Percentiles rank a stretch among this genome's conserved stretches.
These are phyloP conservation scores for Schizonepeta tenuifolia DNA, from an alignment of 257 asterid species.

Conservation along the genomic window DNA sequence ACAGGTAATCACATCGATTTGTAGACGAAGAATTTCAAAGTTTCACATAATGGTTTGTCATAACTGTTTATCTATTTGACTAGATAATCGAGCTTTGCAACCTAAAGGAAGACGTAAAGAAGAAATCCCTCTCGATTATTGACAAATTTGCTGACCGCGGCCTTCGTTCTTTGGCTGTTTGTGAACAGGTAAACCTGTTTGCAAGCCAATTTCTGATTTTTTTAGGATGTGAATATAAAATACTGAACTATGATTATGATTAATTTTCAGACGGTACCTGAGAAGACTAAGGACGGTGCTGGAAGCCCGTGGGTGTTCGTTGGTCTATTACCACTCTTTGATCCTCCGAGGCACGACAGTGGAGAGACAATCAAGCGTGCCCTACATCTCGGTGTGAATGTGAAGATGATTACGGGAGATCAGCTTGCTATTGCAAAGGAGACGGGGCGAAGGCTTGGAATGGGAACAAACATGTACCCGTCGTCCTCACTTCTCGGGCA, in stretches of 20 bases:
- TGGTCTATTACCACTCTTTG: slow-evolving; percentile 78
- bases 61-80: background rate
- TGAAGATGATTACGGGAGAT: slow-evolving; percentile 85
- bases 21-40: background rate
- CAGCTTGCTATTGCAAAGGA: slow-evolving; percentile 68
- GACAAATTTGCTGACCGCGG: slow-evolving; percentile 68
- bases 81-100: slow-evolving; percentile 56
- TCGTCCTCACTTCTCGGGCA: slow-evolving; percentile 67
- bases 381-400: slow-evolving; percentile 74
- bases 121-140: slow-evolving; percentile 47
- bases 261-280: slow-evolving; percentile 52
- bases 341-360: slow-evolving; percentile 89
- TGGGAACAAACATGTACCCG: slow-evolving; percentile 73
- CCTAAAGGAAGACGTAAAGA: slow-evolving; percentile 46
- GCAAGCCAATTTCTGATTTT: background rate
- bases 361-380: slow-evolving; percentile 78
- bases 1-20: slow-evolving; percentile 44
- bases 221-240: background rate
- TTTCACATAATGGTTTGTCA: background rate
- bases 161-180: slow-evolving; percentile 63
- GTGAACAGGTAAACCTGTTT: slow-evolving; percentile 44
- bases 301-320: slow-evolving; percentile 75
- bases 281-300: slow-evolving; percentile 65
- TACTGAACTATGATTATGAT: background rate
- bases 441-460: slow-evolving; percentile 64